Evolutionary conservation across 2,329 filamentous ascomycete species (phyloP), one percentile per base, ranked within the genome.

Genomic region (Pseudogymnoascus verrucosus): DNA sequence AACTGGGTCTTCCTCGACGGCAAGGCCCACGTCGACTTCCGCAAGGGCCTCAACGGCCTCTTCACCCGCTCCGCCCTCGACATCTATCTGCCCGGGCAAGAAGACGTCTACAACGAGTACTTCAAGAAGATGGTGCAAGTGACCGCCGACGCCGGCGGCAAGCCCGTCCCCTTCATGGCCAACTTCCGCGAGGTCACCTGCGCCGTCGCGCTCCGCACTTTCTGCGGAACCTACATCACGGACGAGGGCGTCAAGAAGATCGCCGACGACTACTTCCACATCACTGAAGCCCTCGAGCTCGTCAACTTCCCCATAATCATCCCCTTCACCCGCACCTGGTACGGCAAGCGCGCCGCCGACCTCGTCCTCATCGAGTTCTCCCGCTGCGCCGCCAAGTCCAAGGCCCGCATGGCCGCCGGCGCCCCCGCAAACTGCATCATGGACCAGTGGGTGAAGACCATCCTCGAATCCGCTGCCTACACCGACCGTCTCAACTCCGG

Each of bases 1-100:
- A 97, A 97, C 80, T 99, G 93, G 91, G 95, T 98, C 16, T 98
- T 98, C 79, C 81, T 99, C 68, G 93, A 98, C 74, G 95, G 95
- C 73, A 96, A 93, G 78, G 86, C 87, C 40, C 95, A 99, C 72
- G 91, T 96, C 69, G 95, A 98, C 73, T 99, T 95, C 79, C 93
- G 95, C 75, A 98, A 97, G 80, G 95, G 95, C 62, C 82, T 99
- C 69, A 98, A 97, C 76, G 89, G 88, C 64, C 84, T 98, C 28
- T 99, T 99, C 80, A 98, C 93, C 51, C 90, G 92, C 74, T 86
- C 90, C 74, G 91, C 93, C 19, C 85, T 99, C 72, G 88, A 91
- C 70, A 82, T 81, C 70, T 99, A 98, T 76, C 86, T 99, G 59
- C 95, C 93, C 44, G 90, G 90, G 59, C 91, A 97, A 79, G 91